Evolutionary conservation across 345 rosid genomes (phyloP), one percentile per base, ranked within the genome.

Genomic region (Populus alba): DNA sequence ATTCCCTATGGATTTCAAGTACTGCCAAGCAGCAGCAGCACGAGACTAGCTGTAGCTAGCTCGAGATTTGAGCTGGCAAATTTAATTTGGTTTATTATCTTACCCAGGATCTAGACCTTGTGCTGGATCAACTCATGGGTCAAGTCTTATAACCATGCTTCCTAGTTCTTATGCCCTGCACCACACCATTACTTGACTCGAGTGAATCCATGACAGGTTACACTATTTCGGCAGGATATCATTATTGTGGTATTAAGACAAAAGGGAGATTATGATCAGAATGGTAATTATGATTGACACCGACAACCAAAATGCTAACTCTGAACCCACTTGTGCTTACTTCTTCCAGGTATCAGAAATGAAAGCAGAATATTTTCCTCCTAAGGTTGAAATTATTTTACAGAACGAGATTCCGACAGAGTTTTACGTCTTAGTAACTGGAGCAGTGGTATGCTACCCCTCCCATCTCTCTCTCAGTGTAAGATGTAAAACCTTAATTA

Each of bases 281-380:
- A 41, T 38, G 29, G 53, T 39, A 49, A 53, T 53, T 71, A 8
- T 71, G 63, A 72, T 6, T 16, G 47, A 25, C 17, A 16, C 57
- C 47, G 13, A 16, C 47, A 55, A 35, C 66, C 8, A 57, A 70
- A 70, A 23, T 27, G 27, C 13, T 10, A n/a, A 57, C 62, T 37
- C 61, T n/a, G 17, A 13, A 7, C 29, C 13, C 9, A 2, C 27
- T 16, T 59, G 29, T 73, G n/a, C n/a, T 20, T 8, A 20, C 51
- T 74, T 70, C 18, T 73, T 79, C 41, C 86, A 93, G 98, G 94
- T 95, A 47, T 87, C 95, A 0, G 94, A 92, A 71, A 84, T 93
- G 88, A 89, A 86, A 78, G 99, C 96, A 77, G 98, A 93, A 83
- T 92, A 91, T 80, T 94, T 91, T 80, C 98, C 97, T n/a, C 99